Percentiles rank a stretch among this genome's conserved stretches.
Evolutionary conservation across 768 basidiomycete species (phyloP).

Genomic region (Tylopilus subfusipes): DNA sequence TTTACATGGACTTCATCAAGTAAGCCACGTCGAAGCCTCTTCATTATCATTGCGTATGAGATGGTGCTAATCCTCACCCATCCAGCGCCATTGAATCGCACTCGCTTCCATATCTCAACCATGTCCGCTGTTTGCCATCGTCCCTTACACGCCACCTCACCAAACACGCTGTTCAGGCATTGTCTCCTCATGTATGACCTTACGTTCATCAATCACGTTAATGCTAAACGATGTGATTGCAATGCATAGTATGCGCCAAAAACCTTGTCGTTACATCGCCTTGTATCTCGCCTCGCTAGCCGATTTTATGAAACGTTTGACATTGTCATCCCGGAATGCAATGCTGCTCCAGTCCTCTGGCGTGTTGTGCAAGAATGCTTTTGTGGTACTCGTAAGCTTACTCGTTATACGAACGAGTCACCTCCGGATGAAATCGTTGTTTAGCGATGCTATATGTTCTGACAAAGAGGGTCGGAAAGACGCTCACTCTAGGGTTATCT

Average conservation of each 20-base stretch:
- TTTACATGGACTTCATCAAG: conserved; percentile 74
- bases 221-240: conserved; percentile 12
- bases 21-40: conserved; percentile 32
- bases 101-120: conserved; percentile 78
- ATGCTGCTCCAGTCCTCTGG: conserved; percentile 78
- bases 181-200: conserved; percentile 61
- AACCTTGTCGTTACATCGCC: conserved; percentile 51
- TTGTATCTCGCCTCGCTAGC: conserved; percentile 60
- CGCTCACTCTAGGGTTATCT: conserved; percentile 56
- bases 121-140: conserved; percentile 55
- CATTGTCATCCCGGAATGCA: conserved; percentile 67
- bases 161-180: conserved; percentile 59
- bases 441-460: conserved; percentile 60
- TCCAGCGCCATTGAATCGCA: conserved; percentile 69
- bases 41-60: background rate
- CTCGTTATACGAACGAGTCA: background rate
- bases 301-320: conserved; percentile 51
- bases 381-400: conserved; percentile 69
- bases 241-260: conserved; percentile 59
- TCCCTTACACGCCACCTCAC: conserved; percentile 68
- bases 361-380: conserved; percentile 57
- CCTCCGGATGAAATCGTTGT: conserved; percentile 1
- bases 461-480: conserved; percentile 54
- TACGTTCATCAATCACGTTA: background rate
- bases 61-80: conserved; percentile 7